A percentile compares a stretch with the other conserved stretches of the same genome.
Conservation (phyloP, 352 stramenopile species). For the Phytophthora sp. region DNA sequence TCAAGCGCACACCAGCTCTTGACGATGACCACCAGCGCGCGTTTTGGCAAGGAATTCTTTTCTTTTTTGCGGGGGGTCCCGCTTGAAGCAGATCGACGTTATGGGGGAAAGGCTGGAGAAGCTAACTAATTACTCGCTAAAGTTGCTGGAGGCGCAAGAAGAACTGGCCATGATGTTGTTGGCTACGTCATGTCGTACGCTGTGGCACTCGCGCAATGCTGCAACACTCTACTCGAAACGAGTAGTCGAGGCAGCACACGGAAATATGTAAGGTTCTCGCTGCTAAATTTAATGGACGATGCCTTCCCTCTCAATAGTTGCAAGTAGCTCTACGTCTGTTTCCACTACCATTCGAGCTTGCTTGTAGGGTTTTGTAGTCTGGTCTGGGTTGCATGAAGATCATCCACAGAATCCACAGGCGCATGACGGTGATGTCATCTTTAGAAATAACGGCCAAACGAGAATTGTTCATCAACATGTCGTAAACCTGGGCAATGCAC, state of each 20-base stretch:
- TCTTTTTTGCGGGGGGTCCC: no score
- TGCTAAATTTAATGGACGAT: no score
- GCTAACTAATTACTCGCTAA: conserved; percentile 2
- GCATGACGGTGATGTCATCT: conserved; percentile 4
- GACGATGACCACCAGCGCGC: no score
- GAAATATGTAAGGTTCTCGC: no score
- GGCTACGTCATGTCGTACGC: conserved; percentile 5
- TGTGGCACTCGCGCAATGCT: conserved; percentile 1
- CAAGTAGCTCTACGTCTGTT: conserved; percentile 12
- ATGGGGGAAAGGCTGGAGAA: conserved; percentile 7
- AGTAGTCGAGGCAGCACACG: no score
- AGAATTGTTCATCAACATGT: not conserved
- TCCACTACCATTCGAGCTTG: not conserved
- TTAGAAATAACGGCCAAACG: not conserved
- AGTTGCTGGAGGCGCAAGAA: not conserved
- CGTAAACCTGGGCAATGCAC: conserved; percentile 5
- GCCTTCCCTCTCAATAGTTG: not conserved
- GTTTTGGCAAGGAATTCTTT: no score
- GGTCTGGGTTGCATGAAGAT: conserved; percentile 1
- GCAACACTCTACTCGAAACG: not conserved
- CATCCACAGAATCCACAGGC: conserved; percentile 8
- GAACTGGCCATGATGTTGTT: not conserved
- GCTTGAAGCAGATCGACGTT: not conserved
- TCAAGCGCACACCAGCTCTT: no score
- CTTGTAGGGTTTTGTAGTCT: conserved; percentile 1